phyloP scores from a whole-genome alignment of 2,329 filamentous ascomycete genomes.

The Xenoacremonium recifei region DNA sequence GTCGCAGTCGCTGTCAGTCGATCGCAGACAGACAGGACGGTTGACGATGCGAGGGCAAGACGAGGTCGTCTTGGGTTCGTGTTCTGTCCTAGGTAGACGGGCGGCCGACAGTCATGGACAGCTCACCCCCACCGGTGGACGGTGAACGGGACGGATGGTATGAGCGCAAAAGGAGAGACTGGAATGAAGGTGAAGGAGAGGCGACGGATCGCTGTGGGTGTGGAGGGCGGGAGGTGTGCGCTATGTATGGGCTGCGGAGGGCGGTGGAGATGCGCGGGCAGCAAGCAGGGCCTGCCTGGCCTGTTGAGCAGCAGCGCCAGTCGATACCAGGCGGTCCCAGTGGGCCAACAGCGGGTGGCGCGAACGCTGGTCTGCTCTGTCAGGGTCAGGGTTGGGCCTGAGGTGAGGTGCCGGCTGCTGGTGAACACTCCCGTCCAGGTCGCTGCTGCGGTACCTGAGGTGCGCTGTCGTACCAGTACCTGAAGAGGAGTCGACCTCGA shows the following conservation, averaged over 20 bases:
- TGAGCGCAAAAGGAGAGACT: slow-evolving; percentile 33
- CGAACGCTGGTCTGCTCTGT: slow-evolving; percentile 23
- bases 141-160: slow-evolving; percentile 17
- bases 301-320: neutral
- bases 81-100: neutral
- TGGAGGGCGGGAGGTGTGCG: slow-evolving; percentile 24
- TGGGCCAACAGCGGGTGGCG: slow-evolving; percentile 28
- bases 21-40: too few relatives aligned
- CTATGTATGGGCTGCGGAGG: slow-evolving; percentile 18
- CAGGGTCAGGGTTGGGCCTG: neutral
- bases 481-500: too few relatives aligned
- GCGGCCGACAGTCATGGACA: slow-evolving; percentile 5
- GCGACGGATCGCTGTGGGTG: slow-evolving; percentile 22
- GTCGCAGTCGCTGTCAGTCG: too few relatives aligned
- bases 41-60: too few relatives aligned
- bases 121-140: slow-evolving; percentile 15
- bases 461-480: slow-evolving; percentile 1
- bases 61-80: too few relatives aligned
- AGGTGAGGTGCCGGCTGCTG: too few relatives aligned
- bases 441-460: slow-evolving; percentile 6
- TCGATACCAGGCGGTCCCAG: slow-evolving; percentile 6
- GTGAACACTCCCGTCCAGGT: too few relatives aligned
- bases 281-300: neutral
- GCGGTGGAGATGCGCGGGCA: neutral
- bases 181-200: slow-evolving; percentile 30